A percentile compares a stretch with the other conserved stretches of the same genome.
Evolutionary conservation across 2,329 filamentous ascomycete genomes (phyloP).

Genomic region (Xylariales sp.): DNA sequence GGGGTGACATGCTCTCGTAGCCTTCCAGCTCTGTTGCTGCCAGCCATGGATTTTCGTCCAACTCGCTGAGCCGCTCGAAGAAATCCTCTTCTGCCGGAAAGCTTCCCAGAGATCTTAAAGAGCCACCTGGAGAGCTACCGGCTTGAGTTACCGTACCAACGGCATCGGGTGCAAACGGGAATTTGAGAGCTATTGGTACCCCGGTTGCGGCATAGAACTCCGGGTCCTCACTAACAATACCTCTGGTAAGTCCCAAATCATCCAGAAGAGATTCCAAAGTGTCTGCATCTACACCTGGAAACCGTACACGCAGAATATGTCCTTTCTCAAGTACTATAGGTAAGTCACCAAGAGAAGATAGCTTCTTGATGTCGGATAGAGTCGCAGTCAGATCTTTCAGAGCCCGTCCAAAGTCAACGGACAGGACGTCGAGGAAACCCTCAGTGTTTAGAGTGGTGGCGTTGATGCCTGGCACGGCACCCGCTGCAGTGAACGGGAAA

Average conservation of each 20-base stretch:
- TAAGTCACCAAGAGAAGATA: slow-evolving; percentile 76
- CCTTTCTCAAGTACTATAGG: slow-evolving; percentile 69
- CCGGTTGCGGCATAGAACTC: slow-evolving; percentile 67
- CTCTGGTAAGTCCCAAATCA: slow-evolving; percentile 79
- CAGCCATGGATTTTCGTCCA: slow-evolving; percentile 44
- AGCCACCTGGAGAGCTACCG: slow-evolving; percentile 43
- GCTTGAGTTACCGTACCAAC: slow-evolving; percentile 19
- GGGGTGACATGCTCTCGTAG: slow-evolving; percentile 47
- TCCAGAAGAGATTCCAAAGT: slow-evolving; percentile 80
- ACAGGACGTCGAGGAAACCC: slow-evolving; percentile 79
- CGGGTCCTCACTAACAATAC: slow-evolving; percentile 71
- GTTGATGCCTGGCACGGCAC: slow-evolving; percentile 33
- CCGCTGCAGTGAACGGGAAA: slow-evolving; percentile 41
- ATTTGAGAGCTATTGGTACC: slow-evolving; percentile 70
- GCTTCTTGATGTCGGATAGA: slow-evolving; percentile 73
- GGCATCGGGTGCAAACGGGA: slow-evolving; percentile 72
- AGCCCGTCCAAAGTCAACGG: slow-evolving; percentile 81
- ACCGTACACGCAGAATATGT: slow-evolving; percentile 72
- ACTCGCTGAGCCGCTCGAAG: slow-evolving; percentile 31
- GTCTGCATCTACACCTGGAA: slow-evolving; percentile 82
- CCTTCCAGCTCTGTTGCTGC: slow-evolving; percentile 38
- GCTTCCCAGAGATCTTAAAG: slow-evolving; percentile 35
- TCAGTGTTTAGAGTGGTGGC: slow-evolving; percentile 70
- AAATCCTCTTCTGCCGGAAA: slow-evolving; percentile 29
- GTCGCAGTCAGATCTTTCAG: slow-evolving; percentile 78